Conservation (phyloP, 2,329 filamentous ascomycete genomes). For the Atkinsonella texensis region DNA sequence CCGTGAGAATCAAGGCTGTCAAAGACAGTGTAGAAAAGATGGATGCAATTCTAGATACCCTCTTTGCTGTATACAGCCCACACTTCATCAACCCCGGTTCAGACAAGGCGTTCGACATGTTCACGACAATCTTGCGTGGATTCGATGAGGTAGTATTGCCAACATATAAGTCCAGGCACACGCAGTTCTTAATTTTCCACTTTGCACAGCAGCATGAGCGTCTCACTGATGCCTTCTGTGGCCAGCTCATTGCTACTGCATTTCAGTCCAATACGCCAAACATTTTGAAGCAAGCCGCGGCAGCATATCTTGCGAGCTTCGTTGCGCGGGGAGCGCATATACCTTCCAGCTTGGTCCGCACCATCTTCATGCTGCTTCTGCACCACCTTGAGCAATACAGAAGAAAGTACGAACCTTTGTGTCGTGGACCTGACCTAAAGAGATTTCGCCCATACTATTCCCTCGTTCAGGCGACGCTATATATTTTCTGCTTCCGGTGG, state of each 20-base stretch:
- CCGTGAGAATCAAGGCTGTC: constrained; percentile 54
- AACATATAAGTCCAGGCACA: constrained; percentile 83
- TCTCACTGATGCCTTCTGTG: constrained; percentile 72
- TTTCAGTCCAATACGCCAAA: constrained; percentile 54
- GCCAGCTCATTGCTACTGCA: constrained; percentile 45
- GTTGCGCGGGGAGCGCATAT: constrained; percentile 83
- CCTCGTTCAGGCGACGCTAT: constrained; percentile 77
- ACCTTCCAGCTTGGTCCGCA: constrained; percentile 61
- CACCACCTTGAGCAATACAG: constrained; percentile 66
- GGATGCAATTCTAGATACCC: constrained; percentile 75
- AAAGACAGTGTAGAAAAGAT: constrained; percentile 82
- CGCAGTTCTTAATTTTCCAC: constrained; percentile 92
- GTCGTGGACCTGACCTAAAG: constrained; percentile 73
- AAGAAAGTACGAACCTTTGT: constrained; percentile 57
- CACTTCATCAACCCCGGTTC: constrained; percentile 58
- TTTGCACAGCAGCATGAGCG: constrained; percentile 74
- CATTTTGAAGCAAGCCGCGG: constrained; percentile 69
- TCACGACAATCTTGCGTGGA: constrained; percentile 70
- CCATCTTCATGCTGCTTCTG: constrained; percentile 70
- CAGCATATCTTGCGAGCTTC: constrained; percentile 88
- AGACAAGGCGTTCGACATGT: constrained; percentile 56
- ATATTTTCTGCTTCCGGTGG: constrained; percentile 98
- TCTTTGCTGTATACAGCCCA: constrained; percentile 73
- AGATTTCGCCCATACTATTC: constrained; percentile 80
- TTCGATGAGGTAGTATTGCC: constrained; percentile 83